These are phyloP conservation scores for Rachicladosporium sp. DNA, from an alignment of 2,329 filamentous ascomycete species.

Conservation along the genomic window DNA sequence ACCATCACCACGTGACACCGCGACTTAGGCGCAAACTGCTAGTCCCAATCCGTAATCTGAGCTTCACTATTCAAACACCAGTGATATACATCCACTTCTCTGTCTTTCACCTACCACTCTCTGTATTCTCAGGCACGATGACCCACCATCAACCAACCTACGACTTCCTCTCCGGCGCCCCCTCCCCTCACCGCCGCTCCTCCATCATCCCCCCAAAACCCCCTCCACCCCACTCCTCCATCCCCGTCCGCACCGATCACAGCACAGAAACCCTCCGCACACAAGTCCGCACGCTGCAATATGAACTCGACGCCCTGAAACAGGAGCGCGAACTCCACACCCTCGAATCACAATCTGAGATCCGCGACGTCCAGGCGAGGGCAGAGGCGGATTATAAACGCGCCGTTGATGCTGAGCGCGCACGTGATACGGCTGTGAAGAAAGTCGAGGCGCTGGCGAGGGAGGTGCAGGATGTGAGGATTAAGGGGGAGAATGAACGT, in stretches of 20 bases:
- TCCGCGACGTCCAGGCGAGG: slow-evolving; percentile 65
- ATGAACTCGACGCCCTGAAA: slow-evolving; percentile 74
- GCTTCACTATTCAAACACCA: no score
- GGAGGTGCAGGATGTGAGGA: slow-evolving; percentile 44
- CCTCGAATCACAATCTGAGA: slow-evolving; percentile 69
- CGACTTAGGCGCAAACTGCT: no score
- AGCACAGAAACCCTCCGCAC: slow-evolving; percentile 71
- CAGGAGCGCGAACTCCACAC: slow-evolving; percentile 74
- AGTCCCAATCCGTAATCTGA: no score
- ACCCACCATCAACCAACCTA: no score
- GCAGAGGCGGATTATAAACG: slow-evolving; percentile 77
- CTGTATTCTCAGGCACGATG: no score
- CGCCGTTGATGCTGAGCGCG: slow-evolving; percentile 42
- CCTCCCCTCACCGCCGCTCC: no score
- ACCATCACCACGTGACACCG: no score
- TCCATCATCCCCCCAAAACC: slow-evolving; percentile 1
- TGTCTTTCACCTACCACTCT: no score
- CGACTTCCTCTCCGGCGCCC: no score
- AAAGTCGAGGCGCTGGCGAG: slow-evolving; percentile 43
- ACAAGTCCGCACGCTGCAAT: slow-evolving; percentile 75
- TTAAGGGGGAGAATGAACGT: slow-evolving; percentile 43
- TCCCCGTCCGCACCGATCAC: slow-evolving; percentile 22
- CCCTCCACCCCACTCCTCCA: slow-evolving; percentile 30
- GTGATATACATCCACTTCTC: no score
- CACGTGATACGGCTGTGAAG: slow-evolving; percentile 37